Evolutionary conservation across 129 eudicot species (phyloP).

Genomic region (Flaveria trinervia): DNA sequence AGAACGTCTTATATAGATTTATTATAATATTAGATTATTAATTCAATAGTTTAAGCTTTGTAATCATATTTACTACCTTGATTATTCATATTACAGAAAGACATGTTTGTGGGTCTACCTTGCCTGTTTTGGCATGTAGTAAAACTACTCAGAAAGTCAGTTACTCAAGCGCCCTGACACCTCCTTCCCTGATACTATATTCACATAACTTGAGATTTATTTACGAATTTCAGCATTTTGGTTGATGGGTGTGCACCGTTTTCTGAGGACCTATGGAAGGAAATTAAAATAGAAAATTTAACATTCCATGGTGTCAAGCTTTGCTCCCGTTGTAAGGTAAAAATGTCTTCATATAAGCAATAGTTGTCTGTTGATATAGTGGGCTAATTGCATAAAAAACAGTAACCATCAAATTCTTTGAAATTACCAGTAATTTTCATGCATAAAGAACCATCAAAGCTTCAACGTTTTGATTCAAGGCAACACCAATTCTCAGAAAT

Average conservation of each 20-base stretch:
- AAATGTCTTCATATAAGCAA: constrained; percentile 7
- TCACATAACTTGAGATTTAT: constrained; percentile 14
- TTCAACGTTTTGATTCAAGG: constrained; percentile 1
- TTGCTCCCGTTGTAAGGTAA: constrained; percentile 88
- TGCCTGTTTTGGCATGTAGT: not conserved
- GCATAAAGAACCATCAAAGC: constrained; percentile 1
- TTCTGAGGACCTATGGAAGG: constrained; percentile 83
- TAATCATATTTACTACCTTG: not conserved
- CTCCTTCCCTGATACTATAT: not conserved
- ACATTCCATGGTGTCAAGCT: constrained; percentile 64
- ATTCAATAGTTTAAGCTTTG: not conserved
- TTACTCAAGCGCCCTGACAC: not conserved
- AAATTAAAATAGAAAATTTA: constrained; percentile 49
- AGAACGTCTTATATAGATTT: not conserved
- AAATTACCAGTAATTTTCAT: not conserved
- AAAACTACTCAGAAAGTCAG: not conserved
- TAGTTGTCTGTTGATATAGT: not conserved
- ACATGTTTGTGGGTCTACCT: not conserved
- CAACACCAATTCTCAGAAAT: not conserved
- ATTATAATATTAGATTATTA: too few species aligned
- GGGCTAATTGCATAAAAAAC: constrained; percentile 2
- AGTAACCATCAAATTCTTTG: not conserved
- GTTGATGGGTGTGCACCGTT: constrained; percentile 86
- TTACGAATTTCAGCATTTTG: constrained; percentile 51
- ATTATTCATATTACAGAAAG: not conserved